Percentiles rank a stretch among this genome's conserved stretches.
These are phyloP conservation scores for Xylaria sp. DNA, from an alignment of 2,329 filamentous ascomycete species.

Conservation along the genomic window DNA sequence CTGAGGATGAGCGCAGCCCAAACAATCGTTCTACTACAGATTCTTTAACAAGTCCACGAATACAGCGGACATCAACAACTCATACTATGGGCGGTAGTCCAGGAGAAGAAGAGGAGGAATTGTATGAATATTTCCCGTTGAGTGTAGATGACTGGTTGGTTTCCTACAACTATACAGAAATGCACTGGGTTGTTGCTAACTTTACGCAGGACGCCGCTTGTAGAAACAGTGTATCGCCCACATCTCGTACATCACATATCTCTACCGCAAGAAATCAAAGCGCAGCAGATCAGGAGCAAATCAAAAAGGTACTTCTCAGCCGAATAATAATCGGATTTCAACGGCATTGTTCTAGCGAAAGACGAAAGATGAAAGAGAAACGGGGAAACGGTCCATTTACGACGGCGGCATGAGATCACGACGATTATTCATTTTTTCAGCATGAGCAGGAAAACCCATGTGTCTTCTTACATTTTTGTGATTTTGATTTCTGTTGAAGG, in stretches of 20 bases:
- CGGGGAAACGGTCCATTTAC: conserved; percentile 9
- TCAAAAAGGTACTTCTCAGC: conserved; percentile 76
- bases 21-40: conserved; percentile 57
- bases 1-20: conserved; percentile 64
- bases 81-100: conserved; percentile 62
- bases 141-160: conserved; percentile 83
- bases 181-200: not conserved
- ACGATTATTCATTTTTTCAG: not conserved
- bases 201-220: conserved; percentile 34
- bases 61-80: conserved; percentile 41
- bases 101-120: conserved; percentile 77
- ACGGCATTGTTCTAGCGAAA: not conserved
- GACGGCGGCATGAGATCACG: conserved; percentile 19
- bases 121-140: conserved; percentile 95
- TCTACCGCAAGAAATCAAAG: conserved; percentile 71
- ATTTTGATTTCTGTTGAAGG: not conserved
- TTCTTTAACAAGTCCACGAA: conserved; percentile 54
- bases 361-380: not conserved
- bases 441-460: conserved; percentile 14
- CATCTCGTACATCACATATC: conserved; percentile 92
- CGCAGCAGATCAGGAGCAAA: conserved; percentile 68
- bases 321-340: conserved; percentile 49
- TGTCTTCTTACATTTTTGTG: not conserved
- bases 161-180: not conserved
- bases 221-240: conserved; percentile 54